Base-by-base conservation (phyloP, 1,139 yeast genomes). In the Pneumocystis murina region DNA sequence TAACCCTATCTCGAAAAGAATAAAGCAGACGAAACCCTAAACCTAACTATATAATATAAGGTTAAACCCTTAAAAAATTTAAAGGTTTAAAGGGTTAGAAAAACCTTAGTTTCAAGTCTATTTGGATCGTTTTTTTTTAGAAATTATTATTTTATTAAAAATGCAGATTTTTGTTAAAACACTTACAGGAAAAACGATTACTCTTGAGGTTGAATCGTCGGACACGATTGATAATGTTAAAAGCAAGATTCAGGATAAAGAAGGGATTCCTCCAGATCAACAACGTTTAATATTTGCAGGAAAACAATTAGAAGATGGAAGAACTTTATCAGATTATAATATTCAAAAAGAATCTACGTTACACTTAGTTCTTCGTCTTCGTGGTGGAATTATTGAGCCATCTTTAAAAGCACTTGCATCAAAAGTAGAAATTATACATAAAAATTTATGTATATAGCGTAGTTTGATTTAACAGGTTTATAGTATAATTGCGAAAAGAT, bases 401-500 rank as follows among this genome's bases (percentile, higher is more conserved):
- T 91, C 97, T 76, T 86, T 92, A 77, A 92, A 91, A 84, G 96
- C 94, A 75, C 86, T 92, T 78, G 98, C 98, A 80, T 89, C 97
- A 78, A 48, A 48, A 16, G 55, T 48, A 48, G 24, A 48, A 48
- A n/a, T n/a, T 20, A 24, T 33, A 33, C 35, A 33, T 33, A 33
- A 33, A 33, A 3, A 3, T 33, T 33, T 33, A 33, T 33, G n/a
- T 8, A 48, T 24, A 24, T 6, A 10, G 28, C 1, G 10, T 6
- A 8, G 14, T 24, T 24, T 20, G 10, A 24, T 16, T 24, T 24
- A 48, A 17, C 4, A 12, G n/a, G 3, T 24, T 24, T 48, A 6
- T 92, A 92, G 84, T 92, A 87, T 90, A 92, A 92, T 95, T 92
- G 97, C 85, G 98, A 92, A 74, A 92, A 92, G 84, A 80, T 96